phyloP scores from a whole-genome alignment of 805 yeast genomes.

The Jamesozyma lodderae region DNA sequence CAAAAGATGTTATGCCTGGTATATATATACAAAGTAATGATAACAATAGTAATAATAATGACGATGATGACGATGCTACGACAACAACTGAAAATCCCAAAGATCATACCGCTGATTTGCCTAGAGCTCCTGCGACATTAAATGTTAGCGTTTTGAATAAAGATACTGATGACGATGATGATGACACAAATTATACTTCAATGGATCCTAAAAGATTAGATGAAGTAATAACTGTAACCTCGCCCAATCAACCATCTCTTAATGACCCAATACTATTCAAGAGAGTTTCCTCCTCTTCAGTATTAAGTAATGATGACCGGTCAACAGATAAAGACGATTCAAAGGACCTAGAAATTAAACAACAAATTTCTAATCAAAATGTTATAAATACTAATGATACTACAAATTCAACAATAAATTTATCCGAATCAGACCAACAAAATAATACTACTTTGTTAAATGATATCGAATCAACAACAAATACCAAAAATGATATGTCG shows the following conservation, averaged over 20 bases:
- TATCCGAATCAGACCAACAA: background rate
- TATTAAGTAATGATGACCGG: background rate
- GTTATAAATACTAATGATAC: slow-evolving; percentile 1
- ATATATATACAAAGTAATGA: too few relatives aligned
- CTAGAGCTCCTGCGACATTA: slow-evolving; percentile 39
- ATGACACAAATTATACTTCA: slow-evolving; percentile 24
- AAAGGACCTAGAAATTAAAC: background rate
- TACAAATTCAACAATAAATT: slow-evolving; percentile 1
- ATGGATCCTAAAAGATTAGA: slow-evolving; percentile 37
- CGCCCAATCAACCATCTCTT: slow-evolving; percentile 11
- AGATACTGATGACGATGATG: slow-evolving; percentile 7
- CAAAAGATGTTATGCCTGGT: too few relatives aligned
- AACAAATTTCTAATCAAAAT: too few relatives aligned
- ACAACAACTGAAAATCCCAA: too few relatives aligned
- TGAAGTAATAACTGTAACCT: slow-evolving; percentile 11
- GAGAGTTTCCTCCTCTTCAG: slow-evolving; percentile 31
- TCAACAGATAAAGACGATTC: background rate
- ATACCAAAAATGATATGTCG: background rate
- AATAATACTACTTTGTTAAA: slow-evolving; percentile 3
- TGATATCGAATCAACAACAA: slow-evolving; percentile 2
- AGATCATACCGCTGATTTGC: too few relatives aligned
- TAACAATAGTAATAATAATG: too few relatives aligned
- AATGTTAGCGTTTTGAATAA: slow-evolving; percentile 38
- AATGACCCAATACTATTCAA: slow-evolving; percentile 37
- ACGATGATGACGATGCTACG: too few relatives aligned